Base-by-base conservation (phyloP, 2,329 filamentous ascomycete species). In the Phialophora macrospora region DNA sequence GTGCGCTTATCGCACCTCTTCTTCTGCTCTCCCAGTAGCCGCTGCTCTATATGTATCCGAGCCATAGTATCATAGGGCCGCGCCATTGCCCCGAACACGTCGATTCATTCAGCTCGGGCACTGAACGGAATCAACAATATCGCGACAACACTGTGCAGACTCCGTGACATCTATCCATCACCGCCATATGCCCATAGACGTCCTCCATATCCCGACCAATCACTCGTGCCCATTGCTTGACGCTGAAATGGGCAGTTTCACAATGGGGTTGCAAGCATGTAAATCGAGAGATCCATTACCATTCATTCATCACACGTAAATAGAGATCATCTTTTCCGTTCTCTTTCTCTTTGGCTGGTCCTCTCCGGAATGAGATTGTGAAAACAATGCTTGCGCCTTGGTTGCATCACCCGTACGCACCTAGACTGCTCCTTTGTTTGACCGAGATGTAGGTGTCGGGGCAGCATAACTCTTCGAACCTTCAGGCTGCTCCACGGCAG, bases 291-390 rank as follows among this genome's bases (percentile, higher is more conserved):
- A 65, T 65, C 57, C 51, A 51, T 62, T 62, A 48, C 60, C 60
- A 55, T 62, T 65, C 58, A 65, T 51, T 65, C 63, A 65, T 65
- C 52, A 55, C 56, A 32, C 63, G 30, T 65, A 46, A 59, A 65
- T 55, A 32, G 55, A 28, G n/a, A 48, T 49, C 58, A 28, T 57
- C 22, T 55, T 41, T 46, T 30, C 28, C 60, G 4, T 44, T 44
- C 3, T 26, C 22, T 63, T 28, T n/a, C 46, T 48, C 26, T 62
- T 24, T 57, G 52, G 12, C 22, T 34, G 60, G 49, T 6, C 7
- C 48, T 12, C 12, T 28, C 48, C 48, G 20, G 20, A 28, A 26
- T 12, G 22, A 14, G 48, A 12, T 5, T 9, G 20, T 12, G 48
- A n/a, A 22, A 22, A n/a, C 38, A 44, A 44, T 44, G 38, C 4